Evolutionary conservation across 2,329 filamentous ascomycete species (phyloP).

Genomic region (Phialemonium atrogriseum): DNA sequence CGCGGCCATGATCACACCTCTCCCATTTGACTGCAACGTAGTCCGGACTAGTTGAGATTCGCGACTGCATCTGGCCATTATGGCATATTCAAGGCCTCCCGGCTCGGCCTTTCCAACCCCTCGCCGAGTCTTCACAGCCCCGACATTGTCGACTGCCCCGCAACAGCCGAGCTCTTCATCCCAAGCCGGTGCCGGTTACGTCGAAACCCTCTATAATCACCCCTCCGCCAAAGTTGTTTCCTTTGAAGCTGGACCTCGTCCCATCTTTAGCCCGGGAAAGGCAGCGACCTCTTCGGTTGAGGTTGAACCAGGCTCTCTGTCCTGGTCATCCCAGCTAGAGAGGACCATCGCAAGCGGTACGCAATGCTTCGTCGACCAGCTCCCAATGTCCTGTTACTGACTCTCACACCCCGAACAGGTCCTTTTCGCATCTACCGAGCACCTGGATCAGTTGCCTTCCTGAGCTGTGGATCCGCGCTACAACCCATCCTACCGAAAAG

Average conservation of each 20-base stretch:
- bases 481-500: conserved; percentile 84
- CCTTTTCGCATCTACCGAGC: conserved; percentile 78
- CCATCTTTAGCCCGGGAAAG: conserved; percentile 22
- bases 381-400: conserved; percentile 7
- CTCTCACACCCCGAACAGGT: conserved; percentile 33
- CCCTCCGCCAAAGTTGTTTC: conserved; percentile 61
- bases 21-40: no score
- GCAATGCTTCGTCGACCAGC: background rate
- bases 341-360: conserved; percentile 71
- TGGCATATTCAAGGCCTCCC: conserved; percentile 15
- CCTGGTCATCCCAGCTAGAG: conserved; percentile 70
- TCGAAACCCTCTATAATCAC: conserved; percentile 70
- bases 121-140: conserved; percentile 27
- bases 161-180: conserved; percentile 15
- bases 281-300: conserved; percentile 23
- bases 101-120: conserved; percentile 12
- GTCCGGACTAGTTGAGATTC: no score
- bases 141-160: conserved; percentile 18
- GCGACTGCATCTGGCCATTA: no score
- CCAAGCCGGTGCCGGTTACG: conserved; percentile 22
- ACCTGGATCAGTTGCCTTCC: conserved; percentile 76
- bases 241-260: conserved; percentile 33
- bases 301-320: conserved; percentile 53
- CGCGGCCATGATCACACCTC: no score
- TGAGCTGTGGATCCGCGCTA: conserved; percentile 75